Evolutionary conservation across 2,329 filamentous ascomycete species (phyloP), one percentile per base, ranked within the genome.

Genomic region (Stachybotrys echinatus): DNA sequence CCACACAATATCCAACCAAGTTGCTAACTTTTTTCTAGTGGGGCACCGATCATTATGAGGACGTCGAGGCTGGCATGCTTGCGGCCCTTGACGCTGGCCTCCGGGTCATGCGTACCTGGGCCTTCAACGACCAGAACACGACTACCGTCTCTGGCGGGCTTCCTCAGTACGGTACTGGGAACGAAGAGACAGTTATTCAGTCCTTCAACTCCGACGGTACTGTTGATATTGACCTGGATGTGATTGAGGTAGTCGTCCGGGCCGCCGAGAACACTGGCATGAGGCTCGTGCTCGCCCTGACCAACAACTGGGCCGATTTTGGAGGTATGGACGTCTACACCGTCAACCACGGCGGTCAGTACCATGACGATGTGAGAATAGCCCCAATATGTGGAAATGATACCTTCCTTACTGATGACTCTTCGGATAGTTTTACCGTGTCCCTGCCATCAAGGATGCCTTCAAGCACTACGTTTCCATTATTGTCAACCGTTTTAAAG

Each of bases 261-360:
- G 71, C 76, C 0, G 83, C 83, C 2, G 80, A 83, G 61, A 71
- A 72, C 23, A 71, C 78, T 48, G 79, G 76, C 3, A 73, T 87
- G 55, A 84, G 84, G 62, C 67, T 87, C 17, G 82, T 87, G 54
- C 76, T 84, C 61, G 77, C 80, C 57, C 76, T 86, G 42, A 80
- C 87, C 50, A 88, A 88, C 67, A 81, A 87, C 67, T 88, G 84
- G 83, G 72, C 71, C 43, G 85, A 88, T 59, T 87, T 84, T 42
- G 83, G 81, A 23, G 83, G 83, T 45, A 84, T 85, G 67, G 70
- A 72, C 12, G 77, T 78, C 2, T 85, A 85, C 57, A 74, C 75
- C 42, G 48, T 52, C 20, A 68, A 64, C 12, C 77, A 75, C 2
- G 84, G 79, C 50, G 80, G 78, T 37, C 76, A 75, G 20, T 66